These are phyloP conservation scores for Fusarium guadeloupense DNA, from an alignment of 2,329 filamentous ascomycete species.

Conservation along the genomic window DNA sequence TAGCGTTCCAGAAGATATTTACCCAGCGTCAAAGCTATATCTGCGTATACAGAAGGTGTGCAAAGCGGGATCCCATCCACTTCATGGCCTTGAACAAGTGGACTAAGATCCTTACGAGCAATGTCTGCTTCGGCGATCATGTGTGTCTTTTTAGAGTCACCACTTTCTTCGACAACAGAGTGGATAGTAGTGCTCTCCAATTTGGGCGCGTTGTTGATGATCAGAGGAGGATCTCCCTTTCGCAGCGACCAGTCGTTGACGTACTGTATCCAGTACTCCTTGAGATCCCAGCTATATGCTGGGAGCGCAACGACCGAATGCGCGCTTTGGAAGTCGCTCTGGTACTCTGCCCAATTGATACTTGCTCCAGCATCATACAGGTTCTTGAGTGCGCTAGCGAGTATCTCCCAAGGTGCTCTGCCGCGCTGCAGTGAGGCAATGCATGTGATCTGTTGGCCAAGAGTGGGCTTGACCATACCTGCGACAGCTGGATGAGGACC, in stretches of 20 bases:
- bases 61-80: slow-evolving; percentile 35
- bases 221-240: slow-evolving; percentile 58
- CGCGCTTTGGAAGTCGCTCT: slow-evolving; percentile 20
- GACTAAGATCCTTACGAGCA: slow-evolving; percentile 30
- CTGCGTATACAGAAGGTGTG: slow-evolving; percentile 32
- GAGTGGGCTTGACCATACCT: slow-evolving; percentile 28
- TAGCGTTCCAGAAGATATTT: slow-evolving; percentile 25
- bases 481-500: slow-evolving; percentile 34
- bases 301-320: slow-evolving; percentile 66
- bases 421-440: slow-evolving; percentile 26
- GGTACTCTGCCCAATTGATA: slow-evolving; percentile 45
- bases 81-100: slow-evolving; percentile 28
- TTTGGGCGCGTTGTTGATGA: slow-evolving; percentile 9
- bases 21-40: slow-evolving; percentile 30
- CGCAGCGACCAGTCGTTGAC: slow-evolving; percentile 75
- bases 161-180: slow-evolving; percentile 25
- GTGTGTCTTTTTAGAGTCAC: slow-evolving; percentile 18
- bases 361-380: slow-evolving; percentile 22
- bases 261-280: slow-evolving; percentile 74
- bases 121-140: slow-evolving; percentile 35
- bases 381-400: slow-evolving; percentile 8
- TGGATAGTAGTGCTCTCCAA: slow-evolving; percentile 35
- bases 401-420: slow-evolving; percentile 18
- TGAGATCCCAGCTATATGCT: slow-evolving; percentile 76
- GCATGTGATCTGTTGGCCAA: slow-evolving; percentile 21